Conservation (phyloP, 1,139 yeast genomes). For the Suhomyces guaymorum region DNA sequence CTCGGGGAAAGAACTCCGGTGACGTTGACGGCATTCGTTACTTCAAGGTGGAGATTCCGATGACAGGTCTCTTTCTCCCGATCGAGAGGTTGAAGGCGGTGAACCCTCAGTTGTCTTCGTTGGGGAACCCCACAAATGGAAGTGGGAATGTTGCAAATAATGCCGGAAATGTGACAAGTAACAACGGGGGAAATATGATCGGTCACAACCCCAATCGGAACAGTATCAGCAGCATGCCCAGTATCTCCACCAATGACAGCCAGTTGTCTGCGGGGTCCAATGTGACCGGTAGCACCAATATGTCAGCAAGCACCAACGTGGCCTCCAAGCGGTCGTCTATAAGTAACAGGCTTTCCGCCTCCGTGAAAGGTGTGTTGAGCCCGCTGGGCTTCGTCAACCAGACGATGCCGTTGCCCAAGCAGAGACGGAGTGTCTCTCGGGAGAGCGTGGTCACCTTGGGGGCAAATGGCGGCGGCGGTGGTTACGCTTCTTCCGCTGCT, state of each 20-base stretch:
- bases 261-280: conserved; percentile 1
- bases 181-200: neutral
- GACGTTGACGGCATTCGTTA: conserved; percentile 46
- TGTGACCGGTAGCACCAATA: neutral
- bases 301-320: conserved; percentile 1
- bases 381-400: conserved; percentile 11
- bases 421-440: no score
- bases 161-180: no score
- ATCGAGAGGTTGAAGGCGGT: conserved; percentile 56
- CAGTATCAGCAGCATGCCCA: conserved; percentile 8
- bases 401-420: conserved; percentile 9
- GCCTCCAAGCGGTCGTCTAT: conserved; percentile 13
- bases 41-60: conserved; percentile 55
- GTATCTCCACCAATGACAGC: no score
- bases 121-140: no score
- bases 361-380: conserved; percentile 16
- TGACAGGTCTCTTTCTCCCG: conserved; percentile 75
- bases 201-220: conserved; percentile 3
- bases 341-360: conserved; percentile 13
- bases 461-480: no score
- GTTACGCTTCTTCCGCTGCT: no score
- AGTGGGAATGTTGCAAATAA: no score
- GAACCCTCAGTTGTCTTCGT: conserved; percentile 28
- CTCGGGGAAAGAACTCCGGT: conserved; percentile 49
- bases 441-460: no score